Percentiles rank a stretch among this genome's conserved stretches.
Conservation (phyloP, 2,329 filamentous ascomycete species). For the Aspergillus ruber region DNA sequence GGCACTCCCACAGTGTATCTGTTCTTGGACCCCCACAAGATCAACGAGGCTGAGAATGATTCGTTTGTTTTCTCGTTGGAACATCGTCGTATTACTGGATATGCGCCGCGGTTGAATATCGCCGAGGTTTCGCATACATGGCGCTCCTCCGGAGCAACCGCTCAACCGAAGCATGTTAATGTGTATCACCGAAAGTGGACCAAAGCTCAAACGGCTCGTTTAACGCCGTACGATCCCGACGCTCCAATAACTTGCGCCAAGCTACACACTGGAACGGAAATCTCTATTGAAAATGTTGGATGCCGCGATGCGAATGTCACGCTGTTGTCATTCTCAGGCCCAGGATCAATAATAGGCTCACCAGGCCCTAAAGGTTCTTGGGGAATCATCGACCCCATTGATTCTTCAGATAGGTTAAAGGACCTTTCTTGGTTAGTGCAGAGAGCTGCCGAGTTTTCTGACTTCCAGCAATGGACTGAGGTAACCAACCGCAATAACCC, state of each 20-base stretch:
- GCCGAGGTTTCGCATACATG: slow-evolving; percentile 44
- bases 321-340: slow-evolving; percentile 21
- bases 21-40: slow-evolving; percentile 51
- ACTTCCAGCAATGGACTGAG: slow-evolving; percentile 24
- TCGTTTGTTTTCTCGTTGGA: slow-evolving; percentile 52
- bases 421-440: slow-evolving; percentile 29
- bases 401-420: slow-evolving; percentile 18
- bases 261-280: slow-evolving; percentile 9
- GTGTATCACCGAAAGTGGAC: slow-evolving; percentile 27
- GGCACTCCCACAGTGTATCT: slow-evolving; percentile 41
- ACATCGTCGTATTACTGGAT: slow-evolving; percentile 40
- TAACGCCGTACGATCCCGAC: slow-evolving; percentile 14
- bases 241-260: slow-evolving; percentile 15
- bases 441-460: slow-evolving; percentile 17
- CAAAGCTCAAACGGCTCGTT: slow-evolving; percentile 12
- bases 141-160: slow-evolving; percentile 28
- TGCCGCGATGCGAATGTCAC: slow-evolving; percentile 29
- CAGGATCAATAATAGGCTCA: slow-evolving; percentile 13
- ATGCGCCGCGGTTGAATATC: slow-evolving; percentile 41
- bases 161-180: slow-evolving; percentile 13
- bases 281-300: slow-evolving; percentile 11
- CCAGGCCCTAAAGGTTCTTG: slow-evolving; percentile 14
- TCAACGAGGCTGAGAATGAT: slow-evolving; percentile 44
- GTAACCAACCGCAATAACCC: slow-evolving; percentile 6
- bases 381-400: slow-evolving; percentile 21